Evolutionary conservation across 2,329 filamentous ascomycete species (phyloP), one percentile per base, ranked within the genome.

Genomic region (Rutstroemia sp.): DNA sequence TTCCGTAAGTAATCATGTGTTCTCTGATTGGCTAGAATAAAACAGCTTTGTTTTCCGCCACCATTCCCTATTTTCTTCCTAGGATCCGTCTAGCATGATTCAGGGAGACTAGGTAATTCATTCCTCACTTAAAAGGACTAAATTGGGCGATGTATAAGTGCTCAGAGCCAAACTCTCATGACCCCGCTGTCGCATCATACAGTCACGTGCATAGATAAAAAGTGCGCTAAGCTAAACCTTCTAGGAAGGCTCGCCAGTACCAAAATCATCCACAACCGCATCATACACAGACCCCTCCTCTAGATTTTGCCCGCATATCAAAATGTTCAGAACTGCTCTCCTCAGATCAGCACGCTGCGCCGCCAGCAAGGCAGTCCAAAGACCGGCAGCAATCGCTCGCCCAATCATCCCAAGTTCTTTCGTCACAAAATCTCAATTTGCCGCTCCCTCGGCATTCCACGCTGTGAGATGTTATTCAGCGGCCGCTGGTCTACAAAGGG

Each of bases 301-400:
- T 54, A 59, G 59, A 45, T 38, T 52, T 57, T 42, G 4, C 58
- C 63, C 57, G 55, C 58, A 62, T 63, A 62, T 67, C 77, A 84
- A 69, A 64, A 97, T 97, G 92, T 91, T 96, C 81, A 89, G 92
- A 78, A 85, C 88, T 74, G 86, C 88, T 71, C 75, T 94, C 73
- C 79, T 92, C 78, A 88, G 88, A 76, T 87, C 88, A 70, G 83
- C 87, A 73, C 79, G 83, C 71, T 67, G 69, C 60, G 66, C 70
- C 60, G 74, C 71, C 67, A 75, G 75, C 62, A 75, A 77, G 67
- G 71, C 73, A 63, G 74, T 79, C 71, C 75, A 78, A 71, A 73
- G 72, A 68, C 71, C 74, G 65, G 72, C 74, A 72, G 71, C 75
- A 74, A 77, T 80, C 72, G 79, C 82, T 73, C 79, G 82, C 70